phyloP scores from a whole-genome alignment of 2,329 filamentous ascomycete genomes.

The Cryoendolithus antarcticus region DNA sequence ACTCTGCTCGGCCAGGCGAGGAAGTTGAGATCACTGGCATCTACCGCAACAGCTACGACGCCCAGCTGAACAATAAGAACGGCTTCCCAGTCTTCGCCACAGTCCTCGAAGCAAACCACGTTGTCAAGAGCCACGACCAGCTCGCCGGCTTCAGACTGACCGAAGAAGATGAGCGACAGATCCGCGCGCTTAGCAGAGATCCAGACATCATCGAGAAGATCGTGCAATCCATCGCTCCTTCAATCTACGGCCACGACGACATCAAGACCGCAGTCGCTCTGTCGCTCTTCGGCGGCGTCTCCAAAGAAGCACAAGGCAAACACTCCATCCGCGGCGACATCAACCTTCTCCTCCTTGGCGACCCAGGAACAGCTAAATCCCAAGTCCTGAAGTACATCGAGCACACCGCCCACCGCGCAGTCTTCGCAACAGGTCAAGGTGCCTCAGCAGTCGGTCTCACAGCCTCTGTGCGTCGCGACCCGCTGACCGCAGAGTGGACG shows the following conservation, averaged over 20 bases:
- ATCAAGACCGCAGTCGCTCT: constrained; percentile 95
- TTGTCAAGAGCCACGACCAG: constrained; percentile 94
- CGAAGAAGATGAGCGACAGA: constrained; percentile 85
- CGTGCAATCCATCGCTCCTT: constrained; percentile 84
- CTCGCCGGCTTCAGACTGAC: constrained; percentile 91
- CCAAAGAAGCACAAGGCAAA: constrained; percentile 77
- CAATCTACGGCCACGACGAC: constrained; percentile 92
- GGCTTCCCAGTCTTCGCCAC: constrained; percentile 98
- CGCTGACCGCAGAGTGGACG: constrained; percentile 93
- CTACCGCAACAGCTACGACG: constrained; percentile 97
- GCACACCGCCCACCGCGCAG: constrained; percentile 90
- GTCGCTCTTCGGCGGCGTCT: constrained; percentile 87
- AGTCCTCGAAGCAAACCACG: constrained; percentile 91
- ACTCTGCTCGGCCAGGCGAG: constrained; percentile 91
- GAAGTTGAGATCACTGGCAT: constrained; percentile 95
- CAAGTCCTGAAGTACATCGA: constrained; percentile 96
- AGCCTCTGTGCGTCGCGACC: constrained; percentile 88
- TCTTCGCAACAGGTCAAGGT: constrained; percentile 95
- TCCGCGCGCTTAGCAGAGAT: constrained; percentile 76
- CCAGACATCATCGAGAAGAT: constrained; percentile 88
- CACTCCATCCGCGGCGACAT: constrained; percentile 94
- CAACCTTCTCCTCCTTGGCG: constrained; percentile 90
- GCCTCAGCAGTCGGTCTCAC: constrained; percentile 96
- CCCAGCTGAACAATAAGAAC: constrained; percentile 95
- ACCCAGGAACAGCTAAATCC: constrained; percentile 95